These are phyloP conservation scores for Jaenimonas drosophilae DNA, from an alignment of 208 protist species.

Conservation along the genomic window DNA sequence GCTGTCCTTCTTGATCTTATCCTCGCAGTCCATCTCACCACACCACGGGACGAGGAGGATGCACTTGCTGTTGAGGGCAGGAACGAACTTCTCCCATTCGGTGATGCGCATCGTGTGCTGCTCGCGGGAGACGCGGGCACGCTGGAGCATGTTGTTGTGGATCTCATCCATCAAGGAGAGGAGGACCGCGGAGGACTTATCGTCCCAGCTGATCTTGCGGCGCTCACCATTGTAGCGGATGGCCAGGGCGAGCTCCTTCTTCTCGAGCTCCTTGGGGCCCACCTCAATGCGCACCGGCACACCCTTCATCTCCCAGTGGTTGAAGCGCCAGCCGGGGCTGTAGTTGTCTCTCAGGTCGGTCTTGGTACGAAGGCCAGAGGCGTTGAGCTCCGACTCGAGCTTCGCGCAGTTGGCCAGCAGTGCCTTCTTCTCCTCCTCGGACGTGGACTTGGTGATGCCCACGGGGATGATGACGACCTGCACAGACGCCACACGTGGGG, in stretches of 20 bases:
- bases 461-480: constrained; percentile 94
- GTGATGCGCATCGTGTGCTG: constrained; percentile 42
- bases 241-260: constrained; percentile 34
- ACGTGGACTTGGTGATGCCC: constrained; percentile 82
- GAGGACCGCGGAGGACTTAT: constrained; percentile 15
- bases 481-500: constrained; percentile 93
- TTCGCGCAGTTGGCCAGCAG: constrained; percentile 43
- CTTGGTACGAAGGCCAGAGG: constrained; percentile 75
- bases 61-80: constrained; percentile 83
- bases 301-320: constrained; percentile 97
- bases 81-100: constrained; percentile 89
- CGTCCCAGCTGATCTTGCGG: constrained; percentile 48
- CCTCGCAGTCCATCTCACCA: constrained; percentile 85
- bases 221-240: constrained; percentile 67
- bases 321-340: constrained; percentile 97
- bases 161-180: constrained; percentile 82
- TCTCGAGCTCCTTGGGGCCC: constrained; percentile 94
- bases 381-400: constrained; percentile 53
- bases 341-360: constrained; percentile 93
- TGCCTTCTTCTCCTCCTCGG: constrained; percentile 25
- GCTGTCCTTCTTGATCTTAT: constrained; percentile 91
- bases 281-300: constrained; percentile 97
- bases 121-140: constrained; percentile 39
- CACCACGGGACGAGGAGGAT: constrained; percentile 92
- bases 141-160: constrained; percentile 78